Base-by-base conservation (phyloP, 2,329 filamentous ascomycete species). In the Mycosphaerella arachidis region DNA sequence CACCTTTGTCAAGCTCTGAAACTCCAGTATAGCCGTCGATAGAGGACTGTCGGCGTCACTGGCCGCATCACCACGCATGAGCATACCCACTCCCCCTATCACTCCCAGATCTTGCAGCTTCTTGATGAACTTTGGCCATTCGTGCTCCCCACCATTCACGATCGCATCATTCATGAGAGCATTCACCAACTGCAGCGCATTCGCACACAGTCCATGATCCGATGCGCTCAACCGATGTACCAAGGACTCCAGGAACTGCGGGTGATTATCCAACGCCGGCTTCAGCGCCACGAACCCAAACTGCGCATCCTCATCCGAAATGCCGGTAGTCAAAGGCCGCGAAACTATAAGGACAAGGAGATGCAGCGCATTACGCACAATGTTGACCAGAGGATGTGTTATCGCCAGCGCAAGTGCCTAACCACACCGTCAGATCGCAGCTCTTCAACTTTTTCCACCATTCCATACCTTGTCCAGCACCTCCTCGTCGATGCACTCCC, bases 41-140 rank as follows among this genome's bases (percentile, higher is more conserved):
- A 97, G 79, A 12, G 94, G 92, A 70, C 93, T 89, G 10, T 92
- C 91, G 57, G 96, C 79, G 75, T 99, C 94, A 69, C 96, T 91
- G 64, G 97, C 80, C 1, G 92, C 88, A 30, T 91, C 93, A 70
- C 92, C 92, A 77, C 96, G 92, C 92, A 97, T 97, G 58, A 99
- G 84, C 65, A 86, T 85, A 74, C 82, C 97, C 13, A 96, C 93
- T 9, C 91, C 90, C 74, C 91, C 91, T 66, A 97, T 96, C 43
- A 97, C 85, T 0, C 93, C 94, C 31, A 97, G 78, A 75, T 97
- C 93, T 74, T 97, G 94, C 66, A 99, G 76, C 65, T 87, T 84
- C 78, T 96, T 96, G 75, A 99, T 92, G 70, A 97, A 95, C 69
- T 90, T 94, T 53, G 92, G 90, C 92, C 94, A 97, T 69, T 97